These are phyloP conservation scores for Adansonia digitata DNA, from an alignment of 345 rosid species.

Conservation along the genomic window DNA sequence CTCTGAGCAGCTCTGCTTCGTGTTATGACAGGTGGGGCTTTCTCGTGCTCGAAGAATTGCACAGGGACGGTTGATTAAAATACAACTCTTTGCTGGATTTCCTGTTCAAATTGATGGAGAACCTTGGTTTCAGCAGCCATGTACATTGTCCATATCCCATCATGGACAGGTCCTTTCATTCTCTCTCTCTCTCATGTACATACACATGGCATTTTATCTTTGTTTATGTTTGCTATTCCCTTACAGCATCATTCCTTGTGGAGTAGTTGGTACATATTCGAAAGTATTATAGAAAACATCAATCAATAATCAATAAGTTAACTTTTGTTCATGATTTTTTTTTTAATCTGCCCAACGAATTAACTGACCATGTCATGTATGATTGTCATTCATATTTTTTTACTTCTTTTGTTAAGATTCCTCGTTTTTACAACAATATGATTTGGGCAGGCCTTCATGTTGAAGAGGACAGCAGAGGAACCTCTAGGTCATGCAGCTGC, in stretches of 20 bases:
- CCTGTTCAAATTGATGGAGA: constrained; percentile 98
- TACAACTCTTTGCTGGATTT: constrained; percentile 68
- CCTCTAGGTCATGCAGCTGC: constrained; percentile 97
- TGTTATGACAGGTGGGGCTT: constrained; percentile 68
- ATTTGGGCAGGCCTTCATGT: constrained; percentile 81
- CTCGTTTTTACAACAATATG: not conserved
- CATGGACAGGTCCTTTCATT: constrained; percentile 77
- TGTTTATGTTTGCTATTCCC: not conserved
- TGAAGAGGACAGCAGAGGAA: constrained; percentile 81
- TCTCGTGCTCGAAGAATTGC: constrained; percentile 95
- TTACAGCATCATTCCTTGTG: not conserved
- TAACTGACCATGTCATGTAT: not conserved
- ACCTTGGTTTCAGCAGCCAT: constrained; percentile 88
- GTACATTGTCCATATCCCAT: constrained; percentile 74
- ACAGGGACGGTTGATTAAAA: constrained; percentile 86
- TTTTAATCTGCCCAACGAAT: not conserved
- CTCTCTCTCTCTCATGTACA: not conserved
- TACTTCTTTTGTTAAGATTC: not conserved
- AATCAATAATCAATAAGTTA: too few species aligned
- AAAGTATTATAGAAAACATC: too few species aligned
- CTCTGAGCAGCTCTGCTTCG: constrained; percentile 9
- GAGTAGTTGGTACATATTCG: too few species aligned
- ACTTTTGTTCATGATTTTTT: too few species aligned
- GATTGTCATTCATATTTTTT: not conserved
- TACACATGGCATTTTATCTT: not conserved